Evolutionary conservation across 257 asterid genomes (phyloP).

Genomic region (Nicotiana paniculata): DNA sequence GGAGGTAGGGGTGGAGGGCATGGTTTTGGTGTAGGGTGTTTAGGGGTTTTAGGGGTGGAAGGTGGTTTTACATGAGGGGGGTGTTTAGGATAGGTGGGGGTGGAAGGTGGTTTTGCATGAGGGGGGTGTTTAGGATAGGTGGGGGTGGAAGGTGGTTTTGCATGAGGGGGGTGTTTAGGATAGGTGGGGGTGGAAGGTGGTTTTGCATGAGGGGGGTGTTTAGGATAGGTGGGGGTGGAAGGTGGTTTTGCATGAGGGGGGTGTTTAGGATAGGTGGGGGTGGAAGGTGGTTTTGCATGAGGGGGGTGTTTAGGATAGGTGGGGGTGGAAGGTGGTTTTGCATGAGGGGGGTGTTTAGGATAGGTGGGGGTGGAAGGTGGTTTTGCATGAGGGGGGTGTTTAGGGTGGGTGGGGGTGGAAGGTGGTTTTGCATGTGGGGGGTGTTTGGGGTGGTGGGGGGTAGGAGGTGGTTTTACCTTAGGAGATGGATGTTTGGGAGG

Average conservation of each 20-base stretch:
- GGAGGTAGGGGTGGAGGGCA: slow-evolving; percentile 16
- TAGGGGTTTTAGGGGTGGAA: background rate
- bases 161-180: too few relatives aligned
- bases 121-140: too few relatives aligned
- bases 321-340: slow-evolving; percentile 9
- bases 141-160: too few relatives aligned
- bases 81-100: too few relatives aligned
- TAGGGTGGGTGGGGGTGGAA: background rate
- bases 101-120: too few relatives aligned
- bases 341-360: slow-evolving; percentile 1
- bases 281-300: slow-evolving; percentile 3
- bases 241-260: too few relatives aligned
- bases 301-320: slow-evolving; percentile 10
- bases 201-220: too few relatives aligned
- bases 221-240: too few relatives aligned
- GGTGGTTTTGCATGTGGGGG: slow-evolving; percentile 14
- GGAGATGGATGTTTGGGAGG: slow-evolving; percentile 28
- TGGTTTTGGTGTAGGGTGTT: background rate
- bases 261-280: background rate
- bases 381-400: background rate
- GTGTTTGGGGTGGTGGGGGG: slow-evolving; percentile 8
- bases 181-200: too few relatives aligned
- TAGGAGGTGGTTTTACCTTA: background rate
- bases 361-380: slow-evolving; percentile 4
- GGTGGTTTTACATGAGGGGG: slow-evolving; percentile 11